Evolutionary conservation across 192 early-diverging fungal species (phyloP).

Genomic region (Coemansia sp.): DNA sequence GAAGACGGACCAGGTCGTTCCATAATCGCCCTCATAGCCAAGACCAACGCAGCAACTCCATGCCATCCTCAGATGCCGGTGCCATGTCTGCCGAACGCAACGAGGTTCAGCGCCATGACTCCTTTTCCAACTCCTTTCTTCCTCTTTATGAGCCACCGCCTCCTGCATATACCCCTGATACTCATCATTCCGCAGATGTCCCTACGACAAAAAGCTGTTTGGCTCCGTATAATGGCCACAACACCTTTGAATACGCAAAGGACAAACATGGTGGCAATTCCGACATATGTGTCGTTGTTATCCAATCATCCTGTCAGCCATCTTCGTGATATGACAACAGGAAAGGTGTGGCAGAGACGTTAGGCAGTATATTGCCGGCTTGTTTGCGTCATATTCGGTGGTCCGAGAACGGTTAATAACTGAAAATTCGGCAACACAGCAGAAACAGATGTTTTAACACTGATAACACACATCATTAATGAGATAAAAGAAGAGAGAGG

Average conservation of each 20-base stretch:
- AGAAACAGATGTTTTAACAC: no score
- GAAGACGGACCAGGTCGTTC: not conserved
- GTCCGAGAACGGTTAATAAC: no score
- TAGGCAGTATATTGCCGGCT: no score
- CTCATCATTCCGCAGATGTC: not conserved
- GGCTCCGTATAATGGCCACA: not conserved
- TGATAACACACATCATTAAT: no score
- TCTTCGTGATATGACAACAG: no score
- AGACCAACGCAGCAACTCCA: not conserved
- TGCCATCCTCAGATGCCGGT: not conserved
- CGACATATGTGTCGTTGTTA: not conserved
- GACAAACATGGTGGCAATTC: not conserved
- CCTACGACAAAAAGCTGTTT: not conserved
- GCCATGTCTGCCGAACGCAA: not conserved
- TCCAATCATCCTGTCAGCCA: not conserved
- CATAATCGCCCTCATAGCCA: not conserved
- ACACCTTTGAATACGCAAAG: not conserved
- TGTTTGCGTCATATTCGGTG: no score
- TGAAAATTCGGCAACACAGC: no score
- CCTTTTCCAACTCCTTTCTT: not conserved
- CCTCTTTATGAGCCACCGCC: conserved; percentile 11
- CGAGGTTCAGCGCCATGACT: not conserved
- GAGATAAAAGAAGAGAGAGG: no score
- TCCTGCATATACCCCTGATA: not conserved
- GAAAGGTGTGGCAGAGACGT: no score